A percentile compares a stretch with the other conserved stretches of the same genome.
Evolutionary conservation across 2,329 filamentous ascomycete genomes (phyloP).

Genomic region (Talaromyces pinophilus): DNA sequence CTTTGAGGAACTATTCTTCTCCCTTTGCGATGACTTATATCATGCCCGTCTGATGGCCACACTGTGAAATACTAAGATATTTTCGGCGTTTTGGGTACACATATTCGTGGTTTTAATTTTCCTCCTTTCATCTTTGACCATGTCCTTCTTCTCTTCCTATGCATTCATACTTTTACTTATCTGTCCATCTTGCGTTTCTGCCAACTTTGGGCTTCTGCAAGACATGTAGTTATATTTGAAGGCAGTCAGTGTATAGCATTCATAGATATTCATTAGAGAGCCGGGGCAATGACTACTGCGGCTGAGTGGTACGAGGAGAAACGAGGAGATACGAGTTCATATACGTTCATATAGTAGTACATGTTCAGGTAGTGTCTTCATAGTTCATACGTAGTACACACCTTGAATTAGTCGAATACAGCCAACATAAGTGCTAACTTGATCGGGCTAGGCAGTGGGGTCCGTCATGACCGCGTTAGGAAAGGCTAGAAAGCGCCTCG

Average conservation of each 20-base stretch:
- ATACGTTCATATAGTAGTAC: background rate
- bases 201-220: background rate
- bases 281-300: background rate
- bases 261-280: background rate
- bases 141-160: background rate
- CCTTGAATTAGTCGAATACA: background rate
- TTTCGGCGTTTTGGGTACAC: conserved; percentile 19
- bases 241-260: conserved; percentile 1
- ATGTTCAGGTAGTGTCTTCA: too few species aligned
- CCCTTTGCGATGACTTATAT: conserved; percentile 17
- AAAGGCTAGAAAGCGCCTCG: background rate
- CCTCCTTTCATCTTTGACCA: background rate
- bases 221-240: conserved; percentile 7
- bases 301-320: background rate
- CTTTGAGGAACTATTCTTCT: background rate
- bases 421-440: background rate
- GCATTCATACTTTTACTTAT: conserved; percentile 4
- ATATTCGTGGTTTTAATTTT: conserved; percentile 5
- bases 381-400: background rate
- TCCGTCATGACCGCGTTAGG: background rate
- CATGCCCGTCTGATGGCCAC: conserved; percentile 2
- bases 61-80: conserved; percentile 15
- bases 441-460: background rate
- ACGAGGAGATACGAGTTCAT: background rate
- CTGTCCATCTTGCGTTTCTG: background rate